Conservation (phyloP, 352 stramenopile genomes). For the Pythium chondricola region DNA sequence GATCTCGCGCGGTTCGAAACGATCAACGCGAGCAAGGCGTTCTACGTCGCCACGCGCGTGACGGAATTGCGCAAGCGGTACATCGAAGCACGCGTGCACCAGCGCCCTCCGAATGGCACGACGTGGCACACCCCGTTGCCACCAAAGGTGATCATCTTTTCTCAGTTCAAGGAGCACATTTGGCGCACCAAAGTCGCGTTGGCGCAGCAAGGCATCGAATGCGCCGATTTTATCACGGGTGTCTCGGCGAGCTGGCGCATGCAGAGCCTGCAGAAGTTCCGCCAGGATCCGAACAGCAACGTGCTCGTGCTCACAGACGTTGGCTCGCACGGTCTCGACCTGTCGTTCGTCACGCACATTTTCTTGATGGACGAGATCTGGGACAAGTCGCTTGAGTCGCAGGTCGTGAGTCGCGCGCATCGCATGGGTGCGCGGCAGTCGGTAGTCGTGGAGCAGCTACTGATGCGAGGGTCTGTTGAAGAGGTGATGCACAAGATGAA, state of each 20-base stretch:
- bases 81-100: slow-evolving; percentile 5
- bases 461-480: slow-evolving; percentile 85
- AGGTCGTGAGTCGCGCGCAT: slow-evolving; percentile 94
- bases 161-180: slow-evolving; percentile 77
- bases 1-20: slow-evolving; percentile 27
- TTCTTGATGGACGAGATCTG: slow-evolving; percentile 96
- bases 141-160: slow-evolving; percentile 81
- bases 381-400: slow-evolving; percentile 93
- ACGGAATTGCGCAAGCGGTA: slow-evolving; percentile 56
- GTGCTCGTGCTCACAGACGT: slow-evolving; percentile 93
- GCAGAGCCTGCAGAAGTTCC: slow-evolving; percentile 49
- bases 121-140: slow-evolving; percentile 15
- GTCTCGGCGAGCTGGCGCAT: slow-evolving; percentile 37
- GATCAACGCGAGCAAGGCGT: slow-evolving; percentile 64
- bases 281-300: slow-evolving; percentile 62
- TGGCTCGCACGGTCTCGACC: slow-evolving; percentile 93
- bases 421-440: slow-evolving; percentile 92
- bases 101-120: background rate
- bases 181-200: slow-evolving; percentile 69
- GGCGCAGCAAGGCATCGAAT: slow-evolving; percentile 54
- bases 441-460: slow-evolving; percentile 91
- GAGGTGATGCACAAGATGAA: slow-evolving; percentile 55
- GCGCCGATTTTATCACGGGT: slow-evolving; percentile 58
- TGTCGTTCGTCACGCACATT: slow-evolving; percentile 98
- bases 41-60: slow-evolving; percentile 64